phyloP scores from a whole-genome alignment of 192 early-diverging fungal genomes.

The Rhizoclosmatium globosum region DNA sequence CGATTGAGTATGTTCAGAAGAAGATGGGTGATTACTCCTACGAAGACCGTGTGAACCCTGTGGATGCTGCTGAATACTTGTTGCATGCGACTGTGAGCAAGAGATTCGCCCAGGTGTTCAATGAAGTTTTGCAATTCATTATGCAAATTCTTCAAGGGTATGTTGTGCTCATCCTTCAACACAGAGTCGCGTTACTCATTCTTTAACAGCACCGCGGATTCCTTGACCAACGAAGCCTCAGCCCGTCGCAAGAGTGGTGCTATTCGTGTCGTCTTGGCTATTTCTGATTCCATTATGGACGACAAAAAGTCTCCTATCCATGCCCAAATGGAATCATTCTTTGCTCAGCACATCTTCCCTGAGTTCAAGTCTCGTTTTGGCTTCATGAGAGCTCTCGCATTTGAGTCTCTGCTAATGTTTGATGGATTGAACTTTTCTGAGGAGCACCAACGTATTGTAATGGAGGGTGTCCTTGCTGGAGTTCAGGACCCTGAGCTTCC shows the following conservation, averaged over 20 bases:
- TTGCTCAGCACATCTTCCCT: conserved; percentile 86
- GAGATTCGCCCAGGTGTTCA: conserved; percentile 81
- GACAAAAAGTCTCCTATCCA: conserved; percentile 68
- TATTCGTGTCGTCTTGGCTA: conserved; percentile 82
- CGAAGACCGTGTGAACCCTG: conserved; percentile 86
- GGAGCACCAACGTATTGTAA: conserved; percentile 41
- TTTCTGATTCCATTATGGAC: conserved; percentile 74
- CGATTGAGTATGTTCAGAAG: conserved; percentile 84
- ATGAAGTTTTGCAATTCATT: conserved; percentile 79
- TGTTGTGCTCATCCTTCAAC: not conserved
- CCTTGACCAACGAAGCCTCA: conserved; percentile 43
- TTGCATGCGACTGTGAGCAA: conserved; percentile 81
- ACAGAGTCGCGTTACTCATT: not conserved
- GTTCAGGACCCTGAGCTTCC: conserved; percentile 85
- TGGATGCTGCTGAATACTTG: conserved; percentile 76
- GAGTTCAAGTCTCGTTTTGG: conserved; percentile 86
- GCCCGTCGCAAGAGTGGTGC: conserved; percentile 87
- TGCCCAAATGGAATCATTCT: conserved; percentile 77
- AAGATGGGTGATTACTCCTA: conserved; percentile 61
- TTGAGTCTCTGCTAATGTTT: conserved; percentile 50
- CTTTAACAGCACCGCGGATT: not conserved
- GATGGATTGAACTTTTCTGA: conserved; percentile 41
- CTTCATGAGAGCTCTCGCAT: conserved; percentile 80
- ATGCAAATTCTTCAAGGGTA: conserved; percentile 62
- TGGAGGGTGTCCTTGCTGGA: conserved; percentile 51